Base-by-base conservation (phyloP, 202 grass and related monocot genomes). In the Cymbopogon flexuosus region DNA sequence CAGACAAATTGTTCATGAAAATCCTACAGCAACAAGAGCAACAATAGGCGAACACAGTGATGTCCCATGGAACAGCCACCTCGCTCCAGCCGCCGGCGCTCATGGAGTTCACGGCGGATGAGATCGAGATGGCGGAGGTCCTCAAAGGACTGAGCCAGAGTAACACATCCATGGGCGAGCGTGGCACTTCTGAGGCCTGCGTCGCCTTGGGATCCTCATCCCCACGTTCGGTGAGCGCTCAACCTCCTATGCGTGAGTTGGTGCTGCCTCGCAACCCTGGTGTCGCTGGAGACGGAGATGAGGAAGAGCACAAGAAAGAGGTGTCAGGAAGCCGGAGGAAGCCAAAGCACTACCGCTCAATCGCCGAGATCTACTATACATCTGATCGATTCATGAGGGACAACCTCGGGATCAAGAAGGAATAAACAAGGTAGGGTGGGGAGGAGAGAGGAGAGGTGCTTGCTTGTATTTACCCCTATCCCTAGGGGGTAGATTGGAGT, bases 351-450 rank as follows among this genome's bases (percentile, higher is more conserved):
- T 85, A 69, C 29, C 83, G 93, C 68, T 37, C 69, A 80, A 82
- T 88, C 72, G 41, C 49, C 4, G 90, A 93, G 87, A 77, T 96
- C 72, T 96, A 93, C 58, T 46, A 12, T 6, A 46, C 73, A 14
- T 89, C 81, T 10, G 68, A 34, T 16, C 43, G 49, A 78, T 90
- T 93, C 36, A 41, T 76, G 22, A 73, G 54, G 62, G 35, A n/a
- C 34, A 27, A 8, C 29, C 8, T 52, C 56, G 70, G 6, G 83
- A 78, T 62, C 51, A 79, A 75, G 47, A 75, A 61, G 70, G 70
- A 67, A 31, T 60, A 66, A 42, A 52, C 8, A 46, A 83, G 62
- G 16, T 52, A 65, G 24, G 27, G 36, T 6, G 51, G 62, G 46
- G 52, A 79, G 75, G 34, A 78, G 79, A 81, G 60, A 31, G 54